Conservation (phyloP, 345 rosid genomes). For the Euphorbia pulcherrima region DNA sequence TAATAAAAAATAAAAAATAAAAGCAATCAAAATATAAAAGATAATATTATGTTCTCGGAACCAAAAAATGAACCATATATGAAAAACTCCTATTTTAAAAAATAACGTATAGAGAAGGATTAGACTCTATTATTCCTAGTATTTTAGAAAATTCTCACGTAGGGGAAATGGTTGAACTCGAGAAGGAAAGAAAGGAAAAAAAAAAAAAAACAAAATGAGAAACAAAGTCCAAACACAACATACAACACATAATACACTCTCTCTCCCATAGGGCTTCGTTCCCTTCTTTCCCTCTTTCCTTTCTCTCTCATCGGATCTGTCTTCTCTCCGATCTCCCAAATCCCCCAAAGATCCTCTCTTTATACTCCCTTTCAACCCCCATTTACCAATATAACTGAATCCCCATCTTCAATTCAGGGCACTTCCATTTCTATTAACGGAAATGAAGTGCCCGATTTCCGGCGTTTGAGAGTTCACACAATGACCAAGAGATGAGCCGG, state of each 20-base stretch:
- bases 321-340: slow-evolving; percentile 25
- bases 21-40: no score
- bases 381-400: background rate
- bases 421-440: slow-evolving; percentile 8
- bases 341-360: slow-evolving; percentile 12
- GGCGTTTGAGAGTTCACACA: background rate
- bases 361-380: slow-evolving; percentile 7
- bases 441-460: slow-evolving; percentile 10
- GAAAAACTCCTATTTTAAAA: no score
- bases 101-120: no score
- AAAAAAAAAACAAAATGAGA: background rate
- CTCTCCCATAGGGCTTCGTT: slow-evolving; percentile 14
- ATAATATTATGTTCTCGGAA: no score
- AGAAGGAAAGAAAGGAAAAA: background rate
- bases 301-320: slow-evolving; percentile 31
- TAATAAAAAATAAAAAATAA: no score
- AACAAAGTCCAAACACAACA: slow-evolving; percentile 12
- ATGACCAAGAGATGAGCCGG: slow-evolving; percentile 17
- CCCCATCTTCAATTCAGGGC: background rate
- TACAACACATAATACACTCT: slow-evolving; percentile 16
- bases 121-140: no score
- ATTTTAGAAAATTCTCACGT: no score
- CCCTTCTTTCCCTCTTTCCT: slow-evolving; percentile 16
- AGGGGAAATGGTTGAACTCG: background rate
- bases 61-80: no score